These are phyloP conservation scores for Xanthoconium purpureum DNA, from an alignment of 768 basidiomycete species.

Conservation along the genomic window DNA sequence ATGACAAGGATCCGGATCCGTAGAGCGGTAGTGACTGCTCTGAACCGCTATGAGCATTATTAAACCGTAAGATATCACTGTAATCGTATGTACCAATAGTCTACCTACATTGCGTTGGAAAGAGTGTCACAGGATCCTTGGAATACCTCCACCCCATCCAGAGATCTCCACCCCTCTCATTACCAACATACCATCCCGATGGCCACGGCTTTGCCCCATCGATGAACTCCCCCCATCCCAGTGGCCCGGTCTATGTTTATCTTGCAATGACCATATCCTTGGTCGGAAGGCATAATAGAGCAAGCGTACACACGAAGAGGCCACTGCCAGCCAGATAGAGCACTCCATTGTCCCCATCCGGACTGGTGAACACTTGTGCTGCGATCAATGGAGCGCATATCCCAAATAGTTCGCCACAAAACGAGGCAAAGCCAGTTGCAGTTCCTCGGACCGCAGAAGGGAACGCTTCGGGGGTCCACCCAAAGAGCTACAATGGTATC, in stretches of 20 bases:
- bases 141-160: too few species aligned
- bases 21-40: too few species aligned
- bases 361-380: background rate
- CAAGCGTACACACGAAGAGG: conserved; percentile 8
- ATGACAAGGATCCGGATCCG: too few species aligned
- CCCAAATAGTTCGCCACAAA: conserved; percentile 1
- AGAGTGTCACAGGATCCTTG: too few species aligned
- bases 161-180: too few species aligned
- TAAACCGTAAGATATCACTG: too few species aligned
- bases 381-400: conserved; percentile 2
- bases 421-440: conserved; percentile 6
- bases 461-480: conserved; percentile 19
- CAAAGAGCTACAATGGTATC: conserved; percentile 4
- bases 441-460: conserved; percentile 14
- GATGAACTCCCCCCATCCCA: too few species aligned
- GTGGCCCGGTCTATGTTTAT: background rate
- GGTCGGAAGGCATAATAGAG: conserved; percentile 4
- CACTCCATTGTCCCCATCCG: conserved; percentile 4
- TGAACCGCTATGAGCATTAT: too few species aligned
- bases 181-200: too few species aligned
- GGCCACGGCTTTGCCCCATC: too few species aligned
- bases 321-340: conserved; percentile 13
- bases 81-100: too few species aligned
- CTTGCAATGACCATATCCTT: conserved; percentile 15
- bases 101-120: too few species aligned